phyloP scores from a whole-genome alignment of 2,329 filamentous ascomycete genomes.

The Didymellaceae sp. region DNA sequence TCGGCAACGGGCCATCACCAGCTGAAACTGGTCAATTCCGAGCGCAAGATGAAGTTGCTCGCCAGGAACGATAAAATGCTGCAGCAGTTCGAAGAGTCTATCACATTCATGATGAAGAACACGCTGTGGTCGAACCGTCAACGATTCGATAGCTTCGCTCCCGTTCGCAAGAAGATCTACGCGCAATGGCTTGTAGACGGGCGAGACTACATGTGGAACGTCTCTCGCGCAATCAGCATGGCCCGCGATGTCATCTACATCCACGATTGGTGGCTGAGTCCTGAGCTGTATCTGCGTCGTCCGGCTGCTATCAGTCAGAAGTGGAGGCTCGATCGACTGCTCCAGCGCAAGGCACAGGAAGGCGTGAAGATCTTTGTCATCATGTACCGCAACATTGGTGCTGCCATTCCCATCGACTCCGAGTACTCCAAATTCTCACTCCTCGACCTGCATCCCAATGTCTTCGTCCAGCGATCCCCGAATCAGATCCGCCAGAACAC shows the following conservation, averaged over 20 bases:
- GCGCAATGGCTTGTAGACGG: slow-evolving; percentile 97
- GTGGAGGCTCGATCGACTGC: slow-evolving; percentile 90
- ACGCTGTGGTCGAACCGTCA: slow-evolving; percentile 85
- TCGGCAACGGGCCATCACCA: slow-evolving; percentile 78
- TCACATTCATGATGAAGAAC: slow-evolving; percentile 80
- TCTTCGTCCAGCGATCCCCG: slow-evolving; percentile 93
- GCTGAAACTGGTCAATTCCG: slow-evolving; percentile 86
- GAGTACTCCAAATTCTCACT: slow-evolving; percentile 98
- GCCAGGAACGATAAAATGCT: slow-evolving; percentile 89
- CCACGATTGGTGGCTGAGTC: slow-evolving; percentile 98
- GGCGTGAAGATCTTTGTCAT: slow-evolving; percentile 98
- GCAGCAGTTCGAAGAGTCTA: slow-evolving; percentile 91
- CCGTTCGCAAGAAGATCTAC: slow-evolving; percentile 83
- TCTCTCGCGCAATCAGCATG: slow-evolving; percentile 95
- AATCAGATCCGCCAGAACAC: slow-evolving; percentile 99
- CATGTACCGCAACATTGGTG: slow-evolving; percentile 96
- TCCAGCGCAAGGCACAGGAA: slow-evolving; percentile 92
- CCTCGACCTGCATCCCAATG: slow-evolving; percentile 91
- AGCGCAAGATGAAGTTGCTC: slow-evolving; percentile 88
- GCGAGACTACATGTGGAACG: slow-evolving; percentile 99
- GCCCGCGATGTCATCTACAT: slow-evolving; percentile 98
- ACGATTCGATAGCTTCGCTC: slow-evolving; percentile 91
- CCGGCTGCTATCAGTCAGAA: slow-evolving; percentile 97
- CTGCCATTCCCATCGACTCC: slow-evolving; percentile 95
- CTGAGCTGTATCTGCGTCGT: slow-evolving; percentile 91